Conservation (phyloP, 2,329 filamentous ascomycete species). For the Phyllosticta ampelicida region DNA sequence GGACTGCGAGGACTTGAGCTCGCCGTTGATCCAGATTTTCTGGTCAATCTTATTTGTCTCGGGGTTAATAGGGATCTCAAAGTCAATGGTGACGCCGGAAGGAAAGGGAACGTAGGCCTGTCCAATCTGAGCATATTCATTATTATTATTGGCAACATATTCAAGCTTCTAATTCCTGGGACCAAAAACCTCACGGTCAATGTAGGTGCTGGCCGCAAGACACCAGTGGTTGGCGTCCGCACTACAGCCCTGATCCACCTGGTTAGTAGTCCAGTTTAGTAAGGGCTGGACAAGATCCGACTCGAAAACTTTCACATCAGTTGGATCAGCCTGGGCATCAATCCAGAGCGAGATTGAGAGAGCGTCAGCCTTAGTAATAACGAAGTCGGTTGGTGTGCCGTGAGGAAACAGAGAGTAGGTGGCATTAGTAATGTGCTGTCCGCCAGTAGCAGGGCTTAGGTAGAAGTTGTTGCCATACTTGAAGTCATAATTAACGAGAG, state of each 20-base stretch:
- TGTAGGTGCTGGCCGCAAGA: slow-evolving; percentile 11
- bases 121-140: neutral
- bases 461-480: slow-evolving; percentile 13
- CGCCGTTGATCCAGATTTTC: slow-evolving; percentile 4
- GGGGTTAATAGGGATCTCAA: neutral
- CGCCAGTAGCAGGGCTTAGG: slow-evolving; percentile 10
- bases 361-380: neutral
- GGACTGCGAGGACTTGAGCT: slow-evolving; percentile 3
- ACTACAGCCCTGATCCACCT: slow-evolving; percentile 1
- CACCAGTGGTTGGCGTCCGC: slow-evolving; percentile 11
- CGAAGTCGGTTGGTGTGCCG: slow-evolving; percentile 4
- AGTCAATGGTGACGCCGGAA: neutral
- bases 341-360: slow-evolving; percentile 9
- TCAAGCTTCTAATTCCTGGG: neutral
- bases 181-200: neutral
- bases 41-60: slow-evolving; percentile 4
- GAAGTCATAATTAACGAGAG: no score
- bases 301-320: slow-evolving; percentile 6
- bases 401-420: slow-evolving; percentile 11
- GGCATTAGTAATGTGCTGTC: slow-evolving; percentile 11
- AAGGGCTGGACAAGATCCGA: slow-evolving; percentile 11
- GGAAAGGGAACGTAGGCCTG: slow-evolving; percentile 2
- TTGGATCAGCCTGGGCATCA: slow-evolving; percentile 8
- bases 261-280: slow-evolving; percentile 7
- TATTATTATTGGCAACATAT: neutral